A percentile compares a stretch with the other conserved stretches of the same genome.
Evolutionary conservation across 768 basidiomycete genomes (phyloP).

Genomic region (Tremella yokohamensis): DNA sequence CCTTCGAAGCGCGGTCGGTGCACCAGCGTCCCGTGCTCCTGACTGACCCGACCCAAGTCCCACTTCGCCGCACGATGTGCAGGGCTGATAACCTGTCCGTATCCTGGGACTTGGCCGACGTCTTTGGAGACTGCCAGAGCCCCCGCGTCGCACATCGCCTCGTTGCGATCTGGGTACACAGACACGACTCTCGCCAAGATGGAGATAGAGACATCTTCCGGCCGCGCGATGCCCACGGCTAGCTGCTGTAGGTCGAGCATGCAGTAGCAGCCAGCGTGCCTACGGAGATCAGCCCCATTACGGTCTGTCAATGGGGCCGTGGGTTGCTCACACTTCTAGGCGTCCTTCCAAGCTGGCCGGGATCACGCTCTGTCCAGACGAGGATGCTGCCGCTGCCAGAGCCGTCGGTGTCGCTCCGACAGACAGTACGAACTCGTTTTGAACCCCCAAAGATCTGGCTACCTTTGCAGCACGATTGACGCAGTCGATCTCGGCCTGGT

Average conservation of each 20-base stretch:
- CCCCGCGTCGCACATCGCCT: conserved; percentile 69
- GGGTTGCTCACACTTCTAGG: conserved; percentile 76
- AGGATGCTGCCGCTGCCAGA: conserved; percentile 63
- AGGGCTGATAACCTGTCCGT: conserved; percentile 64
- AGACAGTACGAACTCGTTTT: conserved; percentile 63
- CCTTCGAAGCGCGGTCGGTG: conserved; percentile 6
- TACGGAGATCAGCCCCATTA: conserved; percentile 9
- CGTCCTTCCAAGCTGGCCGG: conserved; percentile 63
- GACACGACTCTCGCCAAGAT: conserved; percentile 73
- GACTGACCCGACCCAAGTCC: conserved; percentile 48
- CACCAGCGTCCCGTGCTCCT: conserved; percentile 69
- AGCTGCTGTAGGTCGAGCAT: conserved; percentile 80
- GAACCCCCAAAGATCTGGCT: conserved; percentile 55
- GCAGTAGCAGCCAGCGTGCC: conserved; percentile 60
- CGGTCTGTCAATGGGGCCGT: neutral
- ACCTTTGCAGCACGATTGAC: conserved; percentile 63
- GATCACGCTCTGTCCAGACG: conserved; percentile 52
- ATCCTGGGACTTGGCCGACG: conserved; percentile 67
- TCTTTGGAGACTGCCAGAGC: conserved; percentile 85
- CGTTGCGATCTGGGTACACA: conserved; percentile 67
- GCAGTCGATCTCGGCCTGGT: conserved; percentile 66
- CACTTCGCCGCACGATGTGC: conserved; percentile 58
- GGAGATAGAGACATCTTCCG: conserved; percentile 69
- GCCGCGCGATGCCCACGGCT: conserved; percentile 65
- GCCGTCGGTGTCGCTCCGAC: conserved; percentile 87